Percentiles rank a stretch among this genome's conserved stretches.
Evolutionary conservation across 2,329 filamentous ascomycete species (phyloP).

Genomic region (Fusarium sp.): DNA sequence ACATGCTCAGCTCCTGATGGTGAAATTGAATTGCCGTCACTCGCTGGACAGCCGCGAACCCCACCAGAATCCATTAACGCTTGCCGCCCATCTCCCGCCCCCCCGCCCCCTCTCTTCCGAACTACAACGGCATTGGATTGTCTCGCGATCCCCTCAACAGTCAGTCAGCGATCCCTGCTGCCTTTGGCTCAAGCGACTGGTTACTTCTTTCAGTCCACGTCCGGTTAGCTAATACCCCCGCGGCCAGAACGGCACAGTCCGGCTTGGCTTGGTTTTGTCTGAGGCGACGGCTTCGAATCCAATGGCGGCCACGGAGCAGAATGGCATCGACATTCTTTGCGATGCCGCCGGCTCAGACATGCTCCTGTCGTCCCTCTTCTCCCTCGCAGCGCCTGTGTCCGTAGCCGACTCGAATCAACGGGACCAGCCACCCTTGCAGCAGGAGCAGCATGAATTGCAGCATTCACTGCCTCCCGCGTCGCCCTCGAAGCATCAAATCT

Average conservation of each 20-base stretch:
- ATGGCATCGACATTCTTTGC: slow-evolving; percentile 43
- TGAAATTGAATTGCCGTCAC: slow-evolving; percentile 23
- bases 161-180: not conserved
- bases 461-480: slow-evolving; percentile 24
- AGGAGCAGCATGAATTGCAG: slow-evolving; percentile 31
- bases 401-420: slow-evolving; percentile 31
- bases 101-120: slow-evolving; percentile 35
- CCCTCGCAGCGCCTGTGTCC: slow-evolving; percentile 35
- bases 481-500: slow-evolving; percentile 26
- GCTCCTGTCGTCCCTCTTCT: slow-evolving; percentile 41
- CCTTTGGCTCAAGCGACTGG: slow-evolving; percentile 8
- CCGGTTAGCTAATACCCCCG: not conserved
- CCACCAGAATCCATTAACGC: slow-evolving; percentile 13
- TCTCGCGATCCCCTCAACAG: slow-evolving; percentile 26
- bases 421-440: slow-evolving; percentile 22
- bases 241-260: slow-evolving; percentile 18
- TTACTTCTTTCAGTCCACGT: not conserved
- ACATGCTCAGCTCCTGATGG: not conserved
- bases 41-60: slow-evolving; percentile 21
- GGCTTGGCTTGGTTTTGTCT: slow-evolving; percentile 8
- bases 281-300: slow-evolving; percentile 11
- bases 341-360: slow-evolving; percentile 43
- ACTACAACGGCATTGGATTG: slow-evolving; percentile 20
- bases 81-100: slow-evolving; percentile 26
- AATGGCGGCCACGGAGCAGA: slow-evolving; percentile 41